A percentile compares a stretch with the other conserved stretches of the same genome.
These are phyloP conservation scores for Coemansia sp. DNA, from an alignment of 192 early-diverging fungal species.

Conservation along the genomic window DNA sequence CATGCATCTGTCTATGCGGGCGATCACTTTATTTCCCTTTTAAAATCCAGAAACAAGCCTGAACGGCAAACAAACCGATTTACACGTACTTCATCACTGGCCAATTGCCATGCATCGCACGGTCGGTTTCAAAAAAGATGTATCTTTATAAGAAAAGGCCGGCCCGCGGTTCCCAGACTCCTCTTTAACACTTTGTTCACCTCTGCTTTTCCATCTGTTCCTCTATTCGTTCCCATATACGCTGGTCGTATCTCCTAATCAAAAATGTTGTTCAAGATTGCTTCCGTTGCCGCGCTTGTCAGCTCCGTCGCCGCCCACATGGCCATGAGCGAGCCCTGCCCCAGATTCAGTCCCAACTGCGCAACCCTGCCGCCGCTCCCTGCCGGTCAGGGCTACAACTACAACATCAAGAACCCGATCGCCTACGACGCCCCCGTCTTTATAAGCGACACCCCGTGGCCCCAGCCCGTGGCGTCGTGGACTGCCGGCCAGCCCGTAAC, in stretches of 20 bases:
- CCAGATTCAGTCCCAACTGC: not conserved
- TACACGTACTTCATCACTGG: not conserved
- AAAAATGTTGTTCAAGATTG: not conserved
- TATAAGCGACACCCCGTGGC: not conserved
- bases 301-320: not conserved
- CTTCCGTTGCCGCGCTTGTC: not conserved
- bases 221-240: not conserved
- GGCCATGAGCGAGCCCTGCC: constrained; percentile 1
- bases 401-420: not conserved
- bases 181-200: not conserved
- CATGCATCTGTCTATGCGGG: not conserved
- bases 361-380: not conserved
- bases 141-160: not conserved
- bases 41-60: not conserved
- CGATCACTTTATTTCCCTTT: not conserved
- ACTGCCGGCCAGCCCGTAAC: constrained; percentile 40
- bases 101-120: not conserved
- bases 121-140: constrained; percentile 14
- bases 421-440: not conserved
- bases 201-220: not conserved
- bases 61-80: not conserved
- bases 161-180: not conserved
- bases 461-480: constrained; percentile 26
- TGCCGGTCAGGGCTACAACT: not conserved
- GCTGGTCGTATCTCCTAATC: not conserved